Conservation (phyloP, 768 basidiomycete genomes). For the Pleurotus cornucopiae region DNA sequence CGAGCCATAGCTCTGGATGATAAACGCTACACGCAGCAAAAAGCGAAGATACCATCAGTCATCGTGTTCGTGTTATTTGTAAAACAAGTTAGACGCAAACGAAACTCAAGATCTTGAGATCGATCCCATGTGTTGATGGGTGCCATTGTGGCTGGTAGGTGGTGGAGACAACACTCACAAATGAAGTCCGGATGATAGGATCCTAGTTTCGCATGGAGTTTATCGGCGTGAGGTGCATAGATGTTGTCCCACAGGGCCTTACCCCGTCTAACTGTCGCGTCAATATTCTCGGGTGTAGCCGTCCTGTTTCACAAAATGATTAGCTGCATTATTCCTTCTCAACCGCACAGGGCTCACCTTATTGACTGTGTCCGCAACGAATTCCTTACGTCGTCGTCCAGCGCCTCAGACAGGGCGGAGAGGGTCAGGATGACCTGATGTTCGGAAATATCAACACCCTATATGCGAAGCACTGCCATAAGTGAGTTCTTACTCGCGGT, state of each 20-base stretch:
- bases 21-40: constrained; percentile 58
- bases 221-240: constrained; percentile 85
- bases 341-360: constrained; percentile 43
- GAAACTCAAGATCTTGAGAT: neutral
- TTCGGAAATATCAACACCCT: neutral
- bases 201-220: constrained; percentile 82
- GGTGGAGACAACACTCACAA: constrained; percentile 45
- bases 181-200: constrained; percentile 94
- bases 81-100: constrained; percentile 7
- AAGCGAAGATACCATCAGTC: constrained; percentile 9
- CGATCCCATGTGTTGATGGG: constrained; percentile 3
- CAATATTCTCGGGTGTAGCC: constrained; percentile 59
- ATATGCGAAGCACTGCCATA: neutral
- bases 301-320: constrained; percentile 36
- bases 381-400: constrained; percentile 79
- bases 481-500: constrained; percentile 56
- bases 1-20: constrained; percentile 81
- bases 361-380: constrained; percentile 62
- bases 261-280: constrained; percentile 66
- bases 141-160: neutral
- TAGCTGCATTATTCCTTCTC: constrained; percentile 8
- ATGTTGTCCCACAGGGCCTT: constrained; percentile 78
- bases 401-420: constrained; percentile 66
- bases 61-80: neutral
- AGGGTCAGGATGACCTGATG: constrained; percentile 77